These are phyloP conservation scores for Avena atlantica DNA, from an alignment of 176 grass and related monocot genomes.

Conservation along the genomic window DNA sequence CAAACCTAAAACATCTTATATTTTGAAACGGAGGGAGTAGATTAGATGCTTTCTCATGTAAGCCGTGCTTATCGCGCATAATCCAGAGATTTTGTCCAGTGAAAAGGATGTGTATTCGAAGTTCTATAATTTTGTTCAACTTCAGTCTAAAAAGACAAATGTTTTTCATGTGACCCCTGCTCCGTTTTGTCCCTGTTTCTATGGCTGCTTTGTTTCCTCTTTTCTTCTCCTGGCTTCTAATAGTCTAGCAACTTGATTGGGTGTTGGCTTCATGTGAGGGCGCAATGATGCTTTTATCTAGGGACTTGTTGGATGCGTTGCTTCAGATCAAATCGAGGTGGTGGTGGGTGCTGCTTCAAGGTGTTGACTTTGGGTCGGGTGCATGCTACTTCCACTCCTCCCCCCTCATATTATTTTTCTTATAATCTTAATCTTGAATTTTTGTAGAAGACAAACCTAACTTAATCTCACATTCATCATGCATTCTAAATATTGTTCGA, in stretches of 20 bases:
- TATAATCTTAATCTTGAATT: neutral
- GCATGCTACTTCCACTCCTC: neutral
- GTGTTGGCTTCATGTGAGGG: neutral
- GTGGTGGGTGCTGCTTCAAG: neutral
- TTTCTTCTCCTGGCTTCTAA: neutral
- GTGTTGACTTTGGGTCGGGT: neutral
- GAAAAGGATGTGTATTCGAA: no score
- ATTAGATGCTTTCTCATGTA: no score
- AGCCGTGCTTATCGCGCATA: no score
- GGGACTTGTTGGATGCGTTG: neutral
- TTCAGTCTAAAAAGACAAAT: no score
- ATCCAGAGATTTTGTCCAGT: no score
- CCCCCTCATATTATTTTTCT: neutral
- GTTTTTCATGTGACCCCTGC: neutral
- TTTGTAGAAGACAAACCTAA: neutral
- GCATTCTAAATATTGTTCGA: neutral
- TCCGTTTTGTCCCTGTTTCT: neutral
- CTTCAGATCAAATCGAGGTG: neutral
- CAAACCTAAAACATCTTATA: no score
- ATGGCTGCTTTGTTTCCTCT: neutral
- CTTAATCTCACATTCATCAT: neutral
- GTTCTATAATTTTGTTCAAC: no score
- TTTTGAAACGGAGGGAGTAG: no score
- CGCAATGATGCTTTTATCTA: neutral
- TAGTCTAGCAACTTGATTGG: neutral